Evolutionary conservation across 805 yeast genomes (phyloP), one percentile per base, ranked within the genome.

Genomic region (Saccharomycopsis guyanensis): DNA sequence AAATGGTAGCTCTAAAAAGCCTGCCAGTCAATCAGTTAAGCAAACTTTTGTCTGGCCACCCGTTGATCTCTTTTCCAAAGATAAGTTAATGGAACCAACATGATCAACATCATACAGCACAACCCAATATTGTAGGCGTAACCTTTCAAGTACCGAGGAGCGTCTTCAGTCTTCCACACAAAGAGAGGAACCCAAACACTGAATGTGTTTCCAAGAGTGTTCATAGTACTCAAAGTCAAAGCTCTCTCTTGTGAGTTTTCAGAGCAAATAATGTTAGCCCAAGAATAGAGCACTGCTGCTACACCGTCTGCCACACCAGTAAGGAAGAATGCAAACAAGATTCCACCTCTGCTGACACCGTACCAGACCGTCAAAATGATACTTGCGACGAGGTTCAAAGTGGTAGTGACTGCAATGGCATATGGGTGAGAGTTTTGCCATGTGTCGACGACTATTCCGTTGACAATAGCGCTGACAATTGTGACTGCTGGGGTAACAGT

Each of bases 401-500:
- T 12, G 23, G 52, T 33, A 4, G 46, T 34, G 46, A 35, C 35
- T 2, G 53, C 60, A 19, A 59, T 59, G 16, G 58, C 53, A 37
- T 44, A 57, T 10, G 64, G 59, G 34, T 60, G 59, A 4, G 58
- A 52, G 27, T 54, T 52, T 13, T 51, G 40, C 57, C 56, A 60
- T 15, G 59, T 47, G 49, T 61, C 65, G 8, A 54, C 62, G 20
- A 58, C 46, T 15, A 58, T 48, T n/a, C 62, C 63, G 27, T 60
- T 61, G 25, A 61, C 36, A 22, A 61, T 47, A 10, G 64, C 56
- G 40, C 56, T 43, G 24, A 55, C 49, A 15, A 56, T 56, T 8
- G 62, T 58, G 25, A 56, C 57, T 12, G 60, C 58, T 5, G 60
- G 59, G 15, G 51, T 50, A 22, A 56, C 55, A 1, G 59, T 55